Percentiles rank a stretch among this genome's conserved stretches.
Conservation (phyloP, 257 asterid genomes). For the Coffea eugenioides region DNA sequence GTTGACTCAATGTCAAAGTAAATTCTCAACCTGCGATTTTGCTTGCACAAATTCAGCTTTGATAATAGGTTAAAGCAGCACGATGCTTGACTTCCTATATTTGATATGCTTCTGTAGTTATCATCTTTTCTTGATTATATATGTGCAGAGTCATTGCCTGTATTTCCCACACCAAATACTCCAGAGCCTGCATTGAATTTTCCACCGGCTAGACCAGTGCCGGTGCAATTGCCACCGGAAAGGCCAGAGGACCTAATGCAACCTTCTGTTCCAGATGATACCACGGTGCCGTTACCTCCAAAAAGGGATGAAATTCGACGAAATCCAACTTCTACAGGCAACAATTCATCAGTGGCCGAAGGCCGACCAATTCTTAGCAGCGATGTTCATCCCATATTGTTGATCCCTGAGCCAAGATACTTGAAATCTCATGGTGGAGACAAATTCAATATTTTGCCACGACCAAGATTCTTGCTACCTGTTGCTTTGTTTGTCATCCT, state of each 20-base stretch:
- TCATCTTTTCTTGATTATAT: not conserved
- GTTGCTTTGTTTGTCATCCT: not conserved
- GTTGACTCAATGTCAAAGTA: conserved; percentile 43
- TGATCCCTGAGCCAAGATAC: not conserved
- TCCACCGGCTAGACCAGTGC: not conserved
- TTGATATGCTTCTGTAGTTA: not conserved
- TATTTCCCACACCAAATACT: conserved; percentile 17
- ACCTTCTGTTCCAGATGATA: conserved; percentile 20
- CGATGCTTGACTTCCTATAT: not conserved
- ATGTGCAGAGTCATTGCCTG: conserved; percentile 12
- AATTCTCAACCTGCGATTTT: not conserved
- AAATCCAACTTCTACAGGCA: not conserved
- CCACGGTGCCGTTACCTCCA: conserved; percentile 13
- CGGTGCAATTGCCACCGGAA: conserved; percentile 24
- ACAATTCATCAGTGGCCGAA: not conserved
- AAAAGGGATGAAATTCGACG: not conserved
- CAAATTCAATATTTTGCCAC: not conserved
- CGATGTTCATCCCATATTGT: not conserved
- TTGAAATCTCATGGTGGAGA: conserved; percentile 10
- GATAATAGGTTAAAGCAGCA: too few relatives aligned
- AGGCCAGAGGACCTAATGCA: conserved; percentile 1
- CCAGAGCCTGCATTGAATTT: not conserved
- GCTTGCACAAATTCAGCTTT: not conserved
- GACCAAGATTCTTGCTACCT: not conserved
- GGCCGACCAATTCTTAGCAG: not conserved